Evolutionary conservation across 306 rosid genomes (phyloP).

Genomic region (Cicer cuneatum): DNA sequence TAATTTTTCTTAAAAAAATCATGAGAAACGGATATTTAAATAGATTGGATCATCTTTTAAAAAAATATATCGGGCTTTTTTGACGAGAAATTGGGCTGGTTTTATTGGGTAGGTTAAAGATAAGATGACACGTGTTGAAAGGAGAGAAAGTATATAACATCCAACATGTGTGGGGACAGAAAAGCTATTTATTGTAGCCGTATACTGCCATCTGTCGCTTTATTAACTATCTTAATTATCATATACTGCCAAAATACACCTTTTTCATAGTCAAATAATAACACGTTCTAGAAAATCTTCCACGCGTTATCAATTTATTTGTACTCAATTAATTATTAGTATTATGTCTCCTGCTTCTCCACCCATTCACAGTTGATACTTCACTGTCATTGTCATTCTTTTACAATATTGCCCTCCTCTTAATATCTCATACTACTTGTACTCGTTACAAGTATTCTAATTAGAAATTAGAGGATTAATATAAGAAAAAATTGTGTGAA

Average conservation of each 20-base stretch:
- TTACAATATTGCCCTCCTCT: conserved; percentile 24
- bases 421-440: too few species aligned
- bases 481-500: background rate
- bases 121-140: conserved; percentile 38
- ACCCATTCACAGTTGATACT: conserved; percentile 29
- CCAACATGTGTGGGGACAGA: background rate
- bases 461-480: background rate
- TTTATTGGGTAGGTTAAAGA: conserved; percentile 13
- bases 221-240: conserved; percentile 22
- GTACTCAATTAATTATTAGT: background rate
- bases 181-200: conserved; percentile 19
- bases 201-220: conserved; percentile 36
- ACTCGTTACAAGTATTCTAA: background rate
- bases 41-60: background rate
- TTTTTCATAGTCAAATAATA: conserved; percentile 47
- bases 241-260: conserved; percentile 59
- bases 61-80: background rate
- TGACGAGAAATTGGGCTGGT: background rate
- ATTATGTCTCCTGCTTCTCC: background rate
- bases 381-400: background rate
- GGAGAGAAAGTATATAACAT: background rate
- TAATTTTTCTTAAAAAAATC: too few species aligned
- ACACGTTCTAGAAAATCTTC: background rate
- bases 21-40: too few species aligned
- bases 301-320: conserved; percentile 44